These are phyloP conservation scores for Fusarium subtropicale DNA, from an alignment of 2,329 filamentous ascomycete genomes.

Conservation along the genomic window DNA sequence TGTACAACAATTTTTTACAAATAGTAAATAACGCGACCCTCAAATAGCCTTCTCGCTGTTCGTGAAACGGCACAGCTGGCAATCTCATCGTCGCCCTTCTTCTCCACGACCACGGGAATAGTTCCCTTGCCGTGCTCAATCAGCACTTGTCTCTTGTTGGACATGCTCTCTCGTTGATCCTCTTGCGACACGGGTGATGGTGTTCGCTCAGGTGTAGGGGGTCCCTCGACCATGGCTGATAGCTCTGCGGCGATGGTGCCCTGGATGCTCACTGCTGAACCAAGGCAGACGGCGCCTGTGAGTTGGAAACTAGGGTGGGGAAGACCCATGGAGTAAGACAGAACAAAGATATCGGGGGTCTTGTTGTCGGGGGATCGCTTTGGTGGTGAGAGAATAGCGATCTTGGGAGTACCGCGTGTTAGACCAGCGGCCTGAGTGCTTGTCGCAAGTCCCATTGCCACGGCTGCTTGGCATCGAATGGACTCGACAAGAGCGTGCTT, in stretches of 20 bases:
- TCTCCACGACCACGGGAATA: conserved; percentile 37
- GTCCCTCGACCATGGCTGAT: conserved; percentile 3
- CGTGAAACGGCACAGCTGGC: conserved; percentile 48
- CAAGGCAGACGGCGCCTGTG: conserved; percentile 62
- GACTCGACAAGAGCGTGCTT: conserved; percentile 55
- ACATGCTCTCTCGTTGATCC: neutral
- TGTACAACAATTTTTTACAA: neutral
- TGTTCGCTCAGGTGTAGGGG: conserved; percentile 27
- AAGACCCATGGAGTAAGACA: conserved; percentile 62
- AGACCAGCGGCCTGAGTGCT: conserved; percentile 51
- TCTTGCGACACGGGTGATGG: conserved; percentile 29
- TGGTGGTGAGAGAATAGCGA: conserved; percentile 60
- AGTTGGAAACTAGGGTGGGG: conserved; percentile 65
- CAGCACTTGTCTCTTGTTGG: neutral
- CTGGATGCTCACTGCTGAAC: conserved; percentile 56
- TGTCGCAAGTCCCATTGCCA: conserved; percentile 67
- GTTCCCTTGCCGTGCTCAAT: conserved; percentile 49
- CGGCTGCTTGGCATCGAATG: conserved; percentile 65
- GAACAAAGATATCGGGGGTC: conserved; percentile 55
- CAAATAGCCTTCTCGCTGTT: conserved; percentile 50
- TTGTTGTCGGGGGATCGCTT: neutral
- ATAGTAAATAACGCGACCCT: conserved; percentile 49
- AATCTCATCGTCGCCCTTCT: conserved; percentile 30
- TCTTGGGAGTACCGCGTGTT: conserved; percentile 62
- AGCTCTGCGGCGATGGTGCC: conserved; percentile 55